Evolutionary conservation across 1,139 yeast species (phyloP).

Genomic region (Debaryomyces fabryi): DNA sequence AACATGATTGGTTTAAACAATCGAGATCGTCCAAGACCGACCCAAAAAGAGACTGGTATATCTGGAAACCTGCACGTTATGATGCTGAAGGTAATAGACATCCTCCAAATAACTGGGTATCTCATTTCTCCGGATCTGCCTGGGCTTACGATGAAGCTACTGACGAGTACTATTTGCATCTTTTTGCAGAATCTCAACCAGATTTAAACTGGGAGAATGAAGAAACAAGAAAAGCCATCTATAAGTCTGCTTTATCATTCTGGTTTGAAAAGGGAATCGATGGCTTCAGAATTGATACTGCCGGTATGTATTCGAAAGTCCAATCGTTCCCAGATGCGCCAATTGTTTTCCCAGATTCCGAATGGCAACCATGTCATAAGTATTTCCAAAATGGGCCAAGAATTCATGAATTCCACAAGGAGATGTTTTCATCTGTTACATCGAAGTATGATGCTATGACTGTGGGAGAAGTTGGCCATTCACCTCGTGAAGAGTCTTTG

Average conservation of each 20-base stretch:
- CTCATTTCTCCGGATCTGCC: conserved; percentile 55
- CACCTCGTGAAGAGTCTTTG: conserved; percentile 44
- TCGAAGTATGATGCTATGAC: conserved; percentile 56
- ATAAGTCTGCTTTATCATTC: conserved; percentile 49
- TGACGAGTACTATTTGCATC: conserved; percentile 54
- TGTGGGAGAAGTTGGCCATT: conserved; percentile 57
- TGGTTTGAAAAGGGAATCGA: conserved; percentile 62
- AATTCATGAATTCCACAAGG: conserved; percentile 60
- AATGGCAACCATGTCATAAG: conserved; percentile 41
- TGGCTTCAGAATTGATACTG: conserved; percentile 61
- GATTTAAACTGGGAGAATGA: conserved; percentile 64
- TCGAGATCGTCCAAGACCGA: conserved; percentile 51
- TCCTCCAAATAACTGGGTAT: conserved; percentile 61
- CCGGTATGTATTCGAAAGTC: conserved; percentile 54
- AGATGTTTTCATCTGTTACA: conserved; percentile 48
- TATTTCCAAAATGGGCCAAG: conserved; percentile 51
- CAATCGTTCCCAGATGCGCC: conserved; percentile 54
- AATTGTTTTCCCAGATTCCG: conserved; percentile 40
- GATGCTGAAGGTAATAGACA: conserved; percentile 50
- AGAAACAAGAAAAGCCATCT: conserved; percentile 52
- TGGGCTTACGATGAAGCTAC: conserved; percentile 59
- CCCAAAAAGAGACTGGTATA: conserved; percentile 65
- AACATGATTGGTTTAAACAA: conserved; percentile 62
- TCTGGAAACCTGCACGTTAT: conserved; percentile 54
- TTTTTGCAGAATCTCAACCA: conserved; percentile 57